Evolutionary conservation across 2,329 filamentous ascomycete species (phyloP), one percentile per base, ranked within the genome.

Genomic region (Exophiala sp.): DNA sequence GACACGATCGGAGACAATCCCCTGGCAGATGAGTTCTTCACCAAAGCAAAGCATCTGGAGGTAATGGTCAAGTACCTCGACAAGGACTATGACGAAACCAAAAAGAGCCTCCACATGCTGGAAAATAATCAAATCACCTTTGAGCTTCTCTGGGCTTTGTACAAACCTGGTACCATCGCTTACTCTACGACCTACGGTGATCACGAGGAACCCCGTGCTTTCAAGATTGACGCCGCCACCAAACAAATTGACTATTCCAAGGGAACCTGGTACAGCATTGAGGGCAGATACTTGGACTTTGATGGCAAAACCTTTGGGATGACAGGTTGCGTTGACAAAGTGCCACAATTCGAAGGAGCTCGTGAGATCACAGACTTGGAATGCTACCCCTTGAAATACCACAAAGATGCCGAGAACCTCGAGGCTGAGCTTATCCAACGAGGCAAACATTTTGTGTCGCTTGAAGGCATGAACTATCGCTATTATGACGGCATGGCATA

Each of bases 251-350:
- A 78, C 34, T 83, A 91, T 63, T 79, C 88, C 65, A 85, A 84
- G 60, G 88, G 88, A 3, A 80, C 85, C 14, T 92, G 82, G 72
- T 95, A 91, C 71, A 81, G 78, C 61, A 78, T 96, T 11, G 87
- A 92, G 61, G 89, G 75, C 8, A 68, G 71, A 14, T 95, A 94
- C 62, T 80, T 96, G 21, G 90, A 95, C 65, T 95, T 90, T 57
- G 89, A 96, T 63, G 91, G 91, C 53, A 95, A 95, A 67, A 79
- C 81, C 5, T 95, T 91, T 66, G 91, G 90, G 2, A 85, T 87
- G 64, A 88, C 88, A 12, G 83, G 77, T 46, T 82, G 89, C 65
- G 76, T 82, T 9, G 81, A 84, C 35, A 84, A 91, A 47, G 83
- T 96, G 10, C 72, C 80, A 5, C 77, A 82, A 2, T 96, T 96